phyloP scores from a whole-genome alignment of 495 filamentous ascomycete species.

The Pyrenula massariospora region DNA sequence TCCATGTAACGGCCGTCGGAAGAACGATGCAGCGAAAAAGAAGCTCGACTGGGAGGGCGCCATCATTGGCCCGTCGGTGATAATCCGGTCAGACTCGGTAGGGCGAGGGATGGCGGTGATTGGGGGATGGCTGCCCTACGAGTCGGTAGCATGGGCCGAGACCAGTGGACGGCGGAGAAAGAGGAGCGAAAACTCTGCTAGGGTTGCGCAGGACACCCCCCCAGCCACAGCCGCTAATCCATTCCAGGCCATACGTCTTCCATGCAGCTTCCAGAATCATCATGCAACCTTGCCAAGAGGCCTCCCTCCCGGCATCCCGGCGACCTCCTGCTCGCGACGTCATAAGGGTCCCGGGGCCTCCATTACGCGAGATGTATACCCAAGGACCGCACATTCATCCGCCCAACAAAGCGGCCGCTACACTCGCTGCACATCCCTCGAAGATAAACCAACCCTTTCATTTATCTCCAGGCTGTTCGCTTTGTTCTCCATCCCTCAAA shows the following conservation, averaged over 20 bases:
- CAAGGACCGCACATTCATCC: no score
- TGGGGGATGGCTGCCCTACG: no score
- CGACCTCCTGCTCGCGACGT: not conserved
- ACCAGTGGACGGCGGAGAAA: not conserved
- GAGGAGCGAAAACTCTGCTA: not conserved
- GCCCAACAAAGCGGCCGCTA: no score
- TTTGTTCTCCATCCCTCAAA: no score
- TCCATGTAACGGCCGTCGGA: not conserved
- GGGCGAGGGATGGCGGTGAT: no score
- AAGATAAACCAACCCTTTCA: not conserved
- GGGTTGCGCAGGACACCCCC: not conserved
- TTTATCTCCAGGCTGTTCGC: not conserved
- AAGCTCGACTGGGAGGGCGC: no score
- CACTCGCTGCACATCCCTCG: no score
- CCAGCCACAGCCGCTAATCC: not conserved
- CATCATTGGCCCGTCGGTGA: no score
- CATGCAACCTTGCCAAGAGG: not conserved
- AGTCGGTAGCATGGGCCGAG: no score
- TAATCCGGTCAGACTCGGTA: no score
- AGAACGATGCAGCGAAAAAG: not conserved
- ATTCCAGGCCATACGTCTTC: no score
- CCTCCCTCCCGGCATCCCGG: not conserved
- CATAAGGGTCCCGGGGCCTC: not conserved
- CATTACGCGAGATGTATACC: not conserved
- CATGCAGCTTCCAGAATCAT: not conserved